phyloP scores from a whole-genome alignment of 2,329 filamentous ascomycete species.

The Colletotrichum sp. region DNA sequence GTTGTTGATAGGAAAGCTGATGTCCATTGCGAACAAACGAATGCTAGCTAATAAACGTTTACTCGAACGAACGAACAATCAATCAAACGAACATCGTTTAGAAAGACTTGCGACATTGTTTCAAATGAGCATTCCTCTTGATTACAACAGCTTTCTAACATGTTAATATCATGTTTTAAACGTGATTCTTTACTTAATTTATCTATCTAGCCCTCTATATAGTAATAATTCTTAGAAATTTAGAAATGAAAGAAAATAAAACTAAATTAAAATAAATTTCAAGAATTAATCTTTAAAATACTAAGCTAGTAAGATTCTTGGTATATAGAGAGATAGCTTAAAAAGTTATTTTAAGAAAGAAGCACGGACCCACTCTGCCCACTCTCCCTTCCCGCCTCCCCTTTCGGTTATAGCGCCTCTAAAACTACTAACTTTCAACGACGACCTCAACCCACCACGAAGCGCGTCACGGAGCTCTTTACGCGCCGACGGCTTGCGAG shows the following conservation, averaged over 20 bases:
- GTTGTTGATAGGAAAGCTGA: neutral
- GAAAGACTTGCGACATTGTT: neutral
- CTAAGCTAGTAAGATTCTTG: neutral
- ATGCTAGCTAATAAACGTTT: neutral
- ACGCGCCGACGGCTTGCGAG: neutral
- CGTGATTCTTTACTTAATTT: neutral
- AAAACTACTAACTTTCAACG: neutral
- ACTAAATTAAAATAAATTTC: no score
- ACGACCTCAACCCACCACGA: neutral
- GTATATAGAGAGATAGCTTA: neutral
- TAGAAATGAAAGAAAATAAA: no score
- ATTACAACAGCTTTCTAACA: neutral
- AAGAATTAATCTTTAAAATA: neutral
- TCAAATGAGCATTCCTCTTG: neutral
- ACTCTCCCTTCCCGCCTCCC: neutral
- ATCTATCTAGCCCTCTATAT: neutral
- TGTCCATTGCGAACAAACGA: neutral
- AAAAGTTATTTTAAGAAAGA: neutral
- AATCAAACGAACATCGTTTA: neutral
- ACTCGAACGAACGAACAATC: neutral
- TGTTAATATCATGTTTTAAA: neutral
- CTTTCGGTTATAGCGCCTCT: neutral
- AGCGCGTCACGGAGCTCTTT: neutral
- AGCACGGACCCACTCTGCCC: neutral
- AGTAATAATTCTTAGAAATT: neutral